Evolutionary conservation across 1,284 basidiomycete species (phyloP).

Genomic region (Ganoderma resinaceum): DNA sequence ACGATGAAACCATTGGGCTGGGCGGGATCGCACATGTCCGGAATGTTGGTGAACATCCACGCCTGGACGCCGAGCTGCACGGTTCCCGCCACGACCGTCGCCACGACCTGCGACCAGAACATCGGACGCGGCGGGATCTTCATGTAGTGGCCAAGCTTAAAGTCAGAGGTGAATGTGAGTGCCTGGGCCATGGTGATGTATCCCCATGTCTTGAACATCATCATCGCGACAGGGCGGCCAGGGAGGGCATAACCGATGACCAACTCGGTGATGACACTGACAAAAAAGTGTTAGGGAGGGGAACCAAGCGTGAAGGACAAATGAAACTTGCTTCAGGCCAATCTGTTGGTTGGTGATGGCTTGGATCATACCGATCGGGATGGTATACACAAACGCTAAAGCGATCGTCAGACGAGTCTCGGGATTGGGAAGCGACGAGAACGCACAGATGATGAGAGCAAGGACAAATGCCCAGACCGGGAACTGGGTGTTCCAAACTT

Average conservation of each 20-base stretch:
- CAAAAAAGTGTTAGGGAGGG: neutral
- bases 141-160: conserved; percentile 63
- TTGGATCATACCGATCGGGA: conserved; percentile 75
- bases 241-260: conserved; percentile 59
- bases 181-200: conserved; percentile 61
- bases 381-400: conserved; percentile 60
- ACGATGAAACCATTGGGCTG: conserved; percentile 49
- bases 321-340: conserved; percentile 52
- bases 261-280: conserved; percentile 55
- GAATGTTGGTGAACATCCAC: conserved; percentile 60
- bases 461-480: conserved; percentile 68
- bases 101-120: conserved; percentile 57
- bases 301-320: conserved; percentile 20
- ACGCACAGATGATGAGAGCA: conserved; percentile 45
- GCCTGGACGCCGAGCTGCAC: conserved; percentile 56
- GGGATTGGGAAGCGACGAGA: no score
- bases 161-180: conserved; percentile 55
- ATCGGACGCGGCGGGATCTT: conserved; percentile 58
- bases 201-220: conserved; percentile 65
- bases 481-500: conserved; percentile 72
- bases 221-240: conserved; percentile 64
- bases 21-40: conserved; percentile 47
- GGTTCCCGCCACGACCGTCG: conserved; percentile 55
- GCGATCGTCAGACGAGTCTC: neutral
- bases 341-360: conserved; percentile 71